A percentile compares a stretch with the other conserved stretches of the same genome.
These are phyloP conservation scores for Panicum miliaceum DNA, from an alignment of 176 grass and related monocot species.

Conservation along the genomic window DNA sequence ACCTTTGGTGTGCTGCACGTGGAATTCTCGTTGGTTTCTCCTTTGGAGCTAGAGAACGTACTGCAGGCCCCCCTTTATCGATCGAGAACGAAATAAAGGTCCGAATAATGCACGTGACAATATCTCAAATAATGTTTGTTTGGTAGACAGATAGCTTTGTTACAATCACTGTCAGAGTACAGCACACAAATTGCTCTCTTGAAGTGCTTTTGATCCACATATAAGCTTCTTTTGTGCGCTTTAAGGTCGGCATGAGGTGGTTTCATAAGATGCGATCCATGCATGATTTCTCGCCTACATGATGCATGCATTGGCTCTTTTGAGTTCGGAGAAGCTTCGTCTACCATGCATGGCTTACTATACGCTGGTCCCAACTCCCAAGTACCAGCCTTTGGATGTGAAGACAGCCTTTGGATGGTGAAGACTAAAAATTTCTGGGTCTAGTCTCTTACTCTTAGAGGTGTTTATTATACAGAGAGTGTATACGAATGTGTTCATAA, in stretches of 20 bases:
- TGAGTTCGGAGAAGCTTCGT: slow-evolving; percentile 17
- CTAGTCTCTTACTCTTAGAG: too few relatives aligned
- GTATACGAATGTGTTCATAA: too few relatives aligned
- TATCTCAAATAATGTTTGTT: background rate
- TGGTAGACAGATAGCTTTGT: background rate
- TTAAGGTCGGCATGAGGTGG: slow-evolving; percentile 18
- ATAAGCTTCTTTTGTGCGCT: background rate
- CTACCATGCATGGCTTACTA: background rate
- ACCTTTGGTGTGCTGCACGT: background rate
- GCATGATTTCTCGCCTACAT: background rate
- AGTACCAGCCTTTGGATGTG: too few relatives aligned
- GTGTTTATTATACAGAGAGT: too few relatives aligned
- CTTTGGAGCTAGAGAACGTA: background rate
- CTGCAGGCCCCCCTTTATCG: background rate
- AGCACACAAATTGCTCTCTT: background rate
- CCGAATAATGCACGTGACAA: background rate
- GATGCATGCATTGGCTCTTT: slow-evolving; percentile 1
- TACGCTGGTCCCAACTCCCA: background rate
- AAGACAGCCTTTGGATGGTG: too few relatives aligned
- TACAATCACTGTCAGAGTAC: slow-evolving; percentile 5
- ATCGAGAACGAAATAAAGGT: background rate
- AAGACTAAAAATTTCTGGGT: too few relatives aligned
- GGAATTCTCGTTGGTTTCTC: background rate
- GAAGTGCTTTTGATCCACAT: background rate
- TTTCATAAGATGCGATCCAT: background rate